Percentiles rank a stretch among this genome's conserved stretches.
Conservation (phyloP, 257 asterid genomes). For the Solanum lignicaule region DNA sequence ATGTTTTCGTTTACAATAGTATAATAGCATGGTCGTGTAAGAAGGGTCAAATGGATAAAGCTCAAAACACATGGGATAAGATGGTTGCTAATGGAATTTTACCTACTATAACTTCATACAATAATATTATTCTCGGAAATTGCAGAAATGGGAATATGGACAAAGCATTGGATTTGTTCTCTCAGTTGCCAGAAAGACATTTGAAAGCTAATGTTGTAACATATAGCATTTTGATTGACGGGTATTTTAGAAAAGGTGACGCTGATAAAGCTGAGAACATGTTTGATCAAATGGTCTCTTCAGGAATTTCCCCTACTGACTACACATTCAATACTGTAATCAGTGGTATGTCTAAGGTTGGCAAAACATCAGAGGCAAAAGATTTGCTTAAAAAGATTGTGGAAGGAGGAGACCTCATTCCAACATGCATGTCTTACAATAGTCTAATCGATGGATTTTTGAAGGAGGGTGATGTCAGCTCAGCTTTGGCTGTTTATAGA, state of each 20-base stretch:
- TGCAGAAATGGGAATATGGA: slow-evolving; percentile 63
- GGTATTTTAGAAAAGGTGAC: slow-evolving; percentile 49
- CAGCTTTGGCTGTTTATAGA: slow-evolving; percentile 47
- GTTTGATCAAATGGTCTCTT: slow-evolving; percentile 50
- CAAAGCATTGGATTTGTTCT: slow-evolving; percentile 33
- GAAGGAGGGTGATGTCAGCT: slow-evolving; percentile 39
- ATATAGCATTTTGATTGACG: slow-evolving; percentile 59
- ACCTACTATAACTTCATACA: slow-evolving; percentile 46
- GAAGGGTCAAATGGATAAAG: slow-evolving; percentile 42
- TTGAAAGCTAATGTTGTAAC: slow-evolving; percentile 51
- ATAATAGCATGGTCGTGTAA: slow-evolving; percentile 49
- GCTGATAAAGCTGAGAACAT: slow-evolving; percentile 40
- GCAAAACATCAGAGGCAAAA: slow-evolving; percentile 40
- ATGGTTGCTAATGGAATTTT: slow-evolving; percentile 47
- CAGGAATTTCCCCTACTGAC: slow-evolving; percentile 43
- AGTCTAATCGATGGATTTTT: slow-evolving; percentile 63
- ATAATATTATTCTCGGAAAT: slow-evolving; percentile 52
- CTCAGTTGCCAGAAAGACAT: slow-evolving; percentile 32
- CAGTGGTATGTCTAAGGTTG: slow-evolving; percentile 57
- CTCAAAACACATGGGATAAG: slow-evolving; percentile 40
- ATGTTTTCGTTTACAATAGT: slow-evolving; percentile 52
- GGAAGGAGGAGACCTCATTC: slow-evolving; percentile 32
- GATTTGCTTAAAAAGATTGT: slow-evolving; percentile 34
- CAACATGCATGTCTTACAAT: slow-evolving; percentile 55
- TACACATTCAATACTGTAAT: slow-evolving; percentile 45